Conservation (phyloP, 441 rosid species). For the Geranium incanum region DNA sequence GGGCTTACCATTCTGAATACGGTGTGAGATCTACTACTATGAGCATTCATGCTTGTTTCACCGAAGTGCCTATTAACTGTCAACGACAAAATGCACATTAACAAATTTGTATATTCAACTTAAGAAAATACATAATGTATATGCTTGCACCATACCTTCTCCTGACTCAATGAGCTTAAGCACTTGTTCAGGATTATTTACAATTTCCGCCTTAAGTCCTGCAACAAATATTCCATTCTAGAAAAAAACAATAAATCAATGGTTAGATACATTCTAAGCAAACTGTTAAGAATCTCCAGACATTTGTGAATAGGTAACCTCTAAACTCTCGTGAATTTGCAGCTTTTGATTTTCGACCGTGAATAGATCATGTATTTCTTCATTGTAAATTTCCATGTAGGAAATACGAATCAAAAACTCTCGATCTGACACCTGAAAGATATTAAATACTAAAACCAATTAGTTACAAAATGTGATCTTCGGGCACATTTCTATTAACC, state of each 20-base stretch:
- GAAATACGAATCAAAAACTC: conserved; percentile 89
- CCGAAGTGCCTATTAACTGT: conserved; percentile 86
- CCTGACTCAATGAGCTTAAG: conserved; percentile 67
- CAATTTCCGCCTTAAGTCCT: conserved; percentile 81
- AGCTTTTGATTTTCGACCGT: conserved; percentile 68
- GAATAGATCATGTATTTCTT: conserved; percentile 82
- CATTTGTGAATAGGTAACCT: conserved; percentile 37
- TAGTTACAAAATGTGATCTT: conserved; percentile 11
- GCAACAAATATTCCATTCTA: conserved; percentile 87
- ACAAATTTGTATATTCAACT: background rate
- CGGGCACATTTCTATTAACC: background rate
- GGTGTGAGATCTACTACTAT: conserved; percentile 94
- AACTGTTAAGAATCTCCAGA: background rate
- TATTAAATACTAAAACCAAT: conserved; percentile 13
- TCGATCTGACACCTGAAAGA: conserved; percentile 50
- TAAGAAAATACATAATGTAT: background rate
- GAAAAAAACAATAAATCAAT: conserved; percentile 16
- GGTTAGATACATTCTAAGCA: conserved; percentile 5
- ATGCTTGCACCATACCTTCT: conserved; percentile 53
- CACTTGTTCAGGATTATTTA: conserved; percentile 70
- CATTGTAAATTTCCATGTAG: conserved; percentile 89
- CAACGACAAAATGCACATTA: background rate
- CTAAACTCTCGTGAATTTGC: conserved; percentile 86
- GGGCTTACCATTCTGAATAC: conserved; percentile 79
- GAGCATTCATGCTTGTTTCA: conserved; percentile 89